phyloP scores from a whole-genome alignment of 495 filamentous ascomycete genomes.

The Hypoxylon intermedium region DNA sequence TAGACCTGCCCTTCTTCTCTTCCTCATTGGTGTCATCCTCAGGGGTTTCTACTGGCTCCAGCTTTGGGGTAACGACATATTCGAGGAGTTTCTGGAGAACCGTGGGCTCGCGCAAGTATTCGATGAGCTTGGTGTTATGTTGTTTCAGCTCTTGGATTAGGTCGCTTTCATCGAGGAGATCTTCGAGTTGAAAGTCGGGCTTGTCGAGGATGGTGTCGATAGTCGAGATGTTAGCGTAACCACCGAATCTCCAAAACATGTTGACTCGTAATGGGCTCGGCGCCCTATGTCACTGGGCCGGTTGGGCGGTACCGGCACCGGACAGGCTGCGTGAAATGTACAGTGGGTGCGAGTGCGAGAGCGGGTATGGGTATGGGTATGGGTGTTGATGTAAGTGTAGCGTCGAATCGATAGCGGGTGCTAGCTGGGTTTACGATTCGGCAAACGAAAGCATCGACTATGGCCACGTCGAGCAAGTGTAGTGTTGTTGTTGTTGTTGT shows the following conservation, averaged over 20 bases:
- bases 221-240: constrained; percentile 95
- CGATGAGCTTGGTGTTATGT: constrained; percentile 96
- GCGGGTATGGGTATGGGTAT: too few relatives aligned
- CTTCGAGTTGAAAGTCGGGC: constrained; percentile 90
- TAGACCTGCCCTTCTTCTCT: constrained; percentile 58
- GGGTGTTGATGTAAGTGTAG: background rate
- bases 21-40: constrained; percentile 68
- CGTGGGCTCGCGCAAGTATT: constrained; percentile 87
- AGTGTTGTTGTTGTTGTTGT: too few relatives aligned
- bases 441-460: constrained; percentile 25
- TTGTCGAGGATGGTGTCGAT: constrained; percentile 97
- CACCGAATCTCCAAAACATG: constrained; percentile 99
- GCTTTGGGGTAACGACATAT: constrained; percentile 84
- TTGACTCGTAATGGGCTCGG: constrained; percentile 51
- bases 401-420: constrained; percentile 3
- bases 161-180: constrained; percentile 94
- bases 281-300: constrained; percentile 52
- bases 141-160: constrained; percentile 97
- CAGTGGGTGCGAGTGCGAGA: too few relatives aligned
- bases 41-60: constrained; percentile 61
- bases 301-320: constrained; percentile 26
- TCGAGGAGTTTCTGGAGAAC: constrained; percentile 87
- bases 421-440: constrained; percentile 11
- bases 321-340: constrained; percentile 1
- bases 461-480: constrained; percentile 1